phyloP scores from a whole-genome alignment of 1,139 yeast species.

The Hansenula lynferdii region DNA sequence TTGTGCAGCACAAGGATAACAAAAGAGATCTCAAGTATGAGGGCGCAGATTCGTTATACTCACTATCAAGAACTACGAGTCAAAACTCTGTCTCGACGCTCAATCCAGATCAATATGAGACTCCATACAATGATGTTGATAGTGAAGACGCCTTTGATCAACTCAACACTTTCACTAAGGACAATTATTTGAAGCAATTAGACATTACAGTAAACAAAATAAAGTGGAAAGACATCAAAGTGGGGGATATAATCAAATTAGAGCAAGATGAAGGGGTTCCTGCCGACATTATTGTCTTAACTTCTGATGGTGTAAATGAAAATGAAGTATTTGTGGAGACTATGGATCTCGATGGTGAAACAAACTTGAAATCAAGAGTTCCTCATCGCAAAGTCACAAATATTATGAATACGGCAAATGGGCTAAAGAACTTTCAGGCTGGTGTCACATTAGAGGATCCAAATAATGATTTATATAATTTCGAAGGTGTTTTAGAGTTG shows the following conservation, averaged over 20 bases:
- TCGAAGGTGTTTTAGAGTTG: slow-evolving; percentile 64
- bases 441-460: slow-evolving; percentile 81
- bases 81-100: slow-evolving; percentile 16
- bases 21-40: neutral
- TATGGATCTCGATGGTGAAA: slow-evolving; percentile 97
- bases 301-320: slow-evolving; percentile 55
- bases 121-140: too few relatives aligned
- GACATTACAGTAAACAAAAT: slow-evolving; percentile 33
- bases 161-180: slow-evolving; percentile 21
- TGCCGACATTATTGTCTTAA: slow-evolving; percentile 73
- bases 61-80: slow-evolving; percentile 16
- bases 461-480: slow-evolving; percentile 83
- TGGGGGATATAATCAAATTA: slow-evolving; percentile 77
- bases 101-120: slow-evolving; percentile 6
- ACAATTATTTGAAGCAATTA: slow-evolving; percentile 27
- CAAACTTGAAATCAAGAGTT: slow-evolving; percentile 71
- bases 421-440: slow-evolving; percentile 46
- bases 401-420: slow-evolving; percentile 42
- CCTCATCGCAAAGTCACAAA: slow-evolving; percentile 63
- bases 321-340: slow-evolving; percentile 87
- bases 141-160: slow-evolving; percentile 15
- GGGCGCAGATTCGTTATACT: slow-evolving; percentile 11
- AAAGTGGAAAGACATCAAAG: slow-evolving; percentile 73
- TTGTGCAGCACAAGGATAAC: slow-evolving; percentile 19
- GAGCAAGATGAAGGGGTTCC: slow-evolving; percentile 89